These are phyloP conservation scores for Pseudocercospora macadamiae DNA, from an alignment of 2,329 filamentous ascomycete species.

Conservation along the genomic window DNA sequence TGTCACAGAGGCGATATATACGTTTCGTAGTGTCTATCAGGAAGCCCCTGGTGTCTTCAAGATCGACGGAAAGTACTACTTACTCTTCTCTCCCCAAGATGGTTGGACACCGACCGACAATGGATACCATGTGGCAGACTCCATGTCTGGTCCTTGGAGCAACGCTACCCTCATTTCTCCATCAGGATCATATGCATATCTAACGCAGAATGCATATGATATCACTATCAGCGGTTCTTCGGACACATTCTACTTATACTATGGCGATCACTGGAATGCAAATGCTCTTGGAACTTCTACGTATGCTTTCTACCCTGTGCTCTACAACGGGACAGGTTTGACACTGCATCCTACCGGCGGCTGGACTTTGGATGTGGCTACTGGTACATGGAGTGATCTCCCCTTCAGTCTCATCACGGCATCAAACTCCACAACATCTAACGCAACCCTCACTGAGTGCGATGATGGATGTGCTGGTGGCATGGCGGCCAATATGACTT, in stretches of 20 bases:
- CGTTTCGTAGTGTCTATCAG: slow-evolving; percentile 29
- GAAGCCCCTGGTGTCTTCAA: slow-evolving; percentile 68
- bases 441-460: slow-evolving; percentile 22
- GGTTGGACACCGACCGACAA: slow-evolving; percentile 64
- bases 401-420: slow-evolving; percentile 27
- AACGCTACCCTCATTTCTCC: slow-evolving; percentile 63
- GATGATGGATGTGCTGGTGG: slow-evolving; percentile 26
- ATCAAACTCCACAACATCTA: slow-evolving; percentile 23
- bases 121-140: slow-evolving; percentile 62
- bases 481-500: slow-evolving; percentile 28
- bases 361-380: slow-evolving; percentile 32
- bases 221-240: slow-evolving; percentile 48
- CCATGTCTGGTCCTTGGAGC: slow-evolving; percentile 63
- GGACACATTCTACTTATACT: slow-evolving; percentile 55
- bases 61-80: slow-evolving; percentile 62
- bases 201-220: slow-evolving; percentile 64
- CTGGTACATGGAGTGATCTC: slow-evolving; percentile 29
- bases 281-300: slow-evolving; percentile 52
- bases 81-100: slow-evolving; percentile 59
- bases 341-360: slow-evolving; percentile 29
- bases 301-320: slow-evolving; percentile 33
- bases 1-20: slow-evolving; percentile 27
- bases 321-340: slow-evolving; percentile 25
- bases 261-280: slow-evolving; percentile 68
- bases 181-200: slow-evolving; percentile 60